Conservation (phyloP, 148 eudicot genomes). For the Euryodendron excelsum region DNA sequence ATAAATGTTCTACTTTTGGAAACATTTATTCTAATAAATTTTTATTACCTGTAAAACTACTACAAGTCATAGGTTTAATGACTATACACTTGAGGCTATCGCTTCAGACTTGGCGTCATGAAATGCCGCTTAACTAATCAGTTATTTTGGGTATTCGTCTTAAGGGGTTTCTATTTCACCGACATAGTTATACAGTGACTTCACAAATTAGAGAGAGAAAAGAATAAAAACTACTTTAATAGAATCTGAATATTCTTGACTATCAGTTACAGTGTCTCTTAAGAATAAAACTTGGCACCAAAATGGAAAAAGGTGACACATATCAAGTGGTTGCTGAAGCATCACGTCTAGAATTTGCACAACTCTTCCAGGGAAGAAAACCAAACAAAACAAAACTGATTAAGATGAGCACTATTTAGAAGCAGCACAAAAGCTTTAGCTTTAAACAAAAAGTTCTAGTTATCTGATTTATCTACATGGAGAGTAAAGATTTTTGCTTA, state of each 20-base stretch:
- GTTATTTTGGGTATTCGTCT: neutral
- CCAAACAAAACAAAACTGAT: neutral
- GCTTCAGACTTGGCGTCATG: neutral
- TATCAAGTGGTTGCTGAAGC: neutral
- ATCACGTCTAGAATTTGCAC: neutral
- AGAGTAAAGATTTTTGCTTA: neutral
- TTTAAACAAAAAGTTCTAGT: neutral
- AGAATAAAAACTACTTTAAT: neutral
- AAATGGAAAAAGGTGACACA: neutral
- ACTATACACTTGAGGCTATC: too few species aligned
- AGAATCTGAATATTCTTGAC: neutral
- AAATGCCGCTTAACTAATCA: neutral
- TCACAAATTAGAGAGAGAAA: neutral
- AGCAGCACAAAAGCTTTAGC: neutral
- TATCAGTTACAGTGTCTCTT: neutral
- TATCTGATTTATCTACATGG: neutral
- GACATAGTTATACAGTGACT: neutral
- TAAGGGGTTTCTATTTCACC: neutral
- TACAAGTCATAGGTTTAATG: too few species aligned
- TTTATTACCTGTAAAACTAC: too few species aligned
- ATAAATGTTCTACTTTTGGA: too few species aligned
- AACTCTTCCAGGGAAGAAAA: neutral
- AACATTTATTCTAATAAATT: too few species aligned
- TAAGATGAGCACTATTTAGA: neutral
- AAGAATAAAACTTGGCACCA: neutral